Base-by-base conservation (phyloP, 163 green algal species). In the Trebouxia gelatinosa region DNA sequence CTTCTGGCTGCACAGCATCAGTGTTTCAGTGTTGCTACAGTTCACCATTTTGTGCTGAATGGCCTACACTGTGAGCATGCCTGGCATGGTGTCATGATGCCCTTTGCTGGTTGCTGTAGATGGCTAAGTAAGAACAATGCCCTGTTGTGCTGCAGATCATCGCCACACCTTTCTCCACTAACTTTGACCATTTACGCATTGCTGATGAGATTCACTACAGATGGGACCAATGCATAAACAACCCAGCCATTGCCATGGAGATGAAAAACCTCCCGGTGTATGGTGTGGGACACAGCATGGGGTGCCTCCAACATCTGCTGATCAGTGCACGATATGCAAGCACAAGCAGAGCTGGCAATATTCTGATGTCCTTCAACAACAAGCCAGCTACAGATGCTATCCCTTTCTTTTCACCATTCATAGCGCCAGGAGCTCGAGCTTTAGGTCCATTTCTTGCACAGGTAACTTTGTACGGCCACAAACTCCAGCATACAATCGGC, bases 351-450 rank as follows among this genome's bases (percentile, higher is more conserved):
- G 78, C 81, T 9, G 92, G 91, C 80, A 96, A 96, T 80, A 83
- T 93, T 21, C 81, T 96, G 31, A 86, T 97, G 77, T 90, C 82
- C 29, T 97, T 91, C 89, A 97, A 97, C 87, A 96, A 96, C 89
- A 89, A 89, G n/a, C 83, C 82, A 26, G 58, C 51, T 17, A 85
- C 57, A 35, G 82, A 89, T 38, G 77, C 86, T 19, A 91, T 96
- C 40, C 92, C 92, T 11, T 86, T 95, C 70, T 85, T 96, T 54
- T 84, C 87, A 0, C 90, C 90, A 0, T 74, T 95, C 50, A 80
- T 92, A 40, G 88, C 85, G 6, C 91, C 92, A 19, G 84, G 84
- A 6, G 87, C 89, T 2, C 78, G 86, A 21, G 67, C 88, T 32
- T 59, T 94, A 21, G 87, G 83, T 9, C 90, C 91, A 7, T 64